Conservation (phyloP, 371 early-diverging fungal species). For the Cokeromyces recurvatus region DNA sequence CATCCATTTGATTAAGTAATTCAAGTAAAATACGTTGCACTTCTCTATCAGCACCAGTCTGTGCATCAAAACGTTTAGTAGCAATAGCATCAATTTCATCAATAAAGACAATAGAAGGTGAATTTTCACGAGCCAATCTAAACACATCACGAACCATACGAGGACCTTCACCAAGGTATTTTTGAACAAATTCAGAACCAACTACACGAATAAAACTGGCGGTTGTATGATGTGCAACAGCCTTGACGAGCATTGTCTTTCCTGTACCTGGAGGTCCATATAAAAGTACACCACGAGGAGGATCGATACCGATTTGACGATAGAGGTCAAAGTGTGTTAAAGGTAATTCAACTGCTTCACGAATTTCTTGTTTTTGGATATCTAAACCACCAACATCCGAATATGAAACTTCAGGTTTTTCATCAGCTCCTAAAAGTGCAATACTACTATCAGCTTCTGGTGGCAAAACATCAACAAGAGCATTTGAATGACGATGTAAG, state of each 20-base stretch:
- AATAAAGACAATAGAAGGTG: slow-evolving; percentile 99
- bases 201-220: slow-evolving; percentile 99
- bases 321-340: slow-evolving; percentile 99
- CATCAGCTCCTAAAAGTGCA: slow-evolving; percentile 91
- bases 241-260: slow-evolving; percentile 99
- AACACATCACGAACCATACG: slow-evolving; percentile 99
- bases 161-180: slow-evolving; percentile 99
- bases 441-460: slow-evolving; percentile 98
- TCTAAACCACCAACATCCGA: slow-evolving; percentile 99
- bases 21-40: slow-evolving; percentile 99
- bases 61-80: slow-evolving; percentile 99
- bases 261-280: slow-evolving; percentile 99
- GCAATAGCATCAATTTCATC: slow-evolving; percentile 99
- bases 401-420: slow-evolving; percentile 97
- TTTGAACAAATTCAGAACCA: slow-evolving; percentile 99
- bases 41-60: slow-evolving; percentile 99
- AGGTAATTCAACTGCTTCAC: slow-evolving; percentile 99
- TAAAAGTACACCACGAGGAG: slow-evolving; percentile 97
- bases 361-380: slow-evolving; percentile 99
- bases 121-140: slow-evolving; percentile 97
- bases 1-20: slow-evolving; percentile 99
- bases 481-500: slow-evolving; percentile 98
- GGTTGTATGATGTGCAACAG: slow-evolving; percentile 99
- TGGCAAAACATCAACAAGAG: slow-evolving; percentile 95
- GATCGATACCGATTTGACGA: slow-evolving; percentile 99